Evolutionary conservation across 1,139 yeast species (phyloP).

Genomic region (Yamadazyma oceani): DNA sequence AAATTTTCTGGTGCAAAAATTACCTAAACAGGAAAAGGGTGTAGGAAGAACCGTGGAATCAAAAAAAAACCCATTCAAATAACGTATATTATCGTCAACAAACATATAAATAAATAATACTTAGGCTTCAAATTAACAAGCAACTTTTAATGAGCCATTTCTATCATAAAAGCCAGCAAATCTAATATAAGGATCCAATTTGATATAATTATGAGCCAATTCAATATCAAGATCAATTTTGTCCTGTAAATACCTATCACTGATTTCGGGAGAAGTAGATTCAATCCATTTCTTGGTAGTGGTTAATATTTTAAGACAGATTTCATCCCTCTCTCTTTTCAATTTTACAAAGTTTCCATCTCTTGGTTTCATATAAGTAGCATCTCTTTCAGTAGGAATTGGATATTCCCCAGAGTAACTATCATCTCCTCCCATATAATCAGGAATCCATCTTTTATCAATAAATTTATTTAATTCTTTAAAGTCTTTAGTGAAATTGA

Average conservation of each 20-base stretch:
- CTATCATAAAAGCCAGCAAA: slow-evolving; percentile 42
- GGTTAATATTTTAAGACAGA: slow-evolving; percentile 31
- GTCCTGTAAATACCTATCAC: slow-evolving; percentile 40
- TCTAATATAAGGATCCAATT: slow-evolving; percentile 43
- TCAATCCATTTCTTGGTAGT: slow-evolving; percentile 44
- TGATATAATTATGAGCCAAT: slow-evolving; percentile 34
- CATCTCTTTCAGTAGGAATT: slow-evolving; percentile 30
- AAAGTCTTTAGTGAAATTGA: slow-evolving; percentile 42
- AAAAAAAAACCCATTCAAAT: no score
- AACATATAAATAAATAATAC: not conserved
- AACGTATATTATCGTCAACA: slow-evolving; percentile 1
- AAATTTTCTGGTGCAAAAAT: no score
- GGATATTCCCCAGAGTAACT: slow-evolving; percentile 27
- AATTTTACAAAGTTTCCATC: slow-evolving; percentile 26
- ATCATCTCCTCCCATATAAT: slow-evolving; percentile 42
- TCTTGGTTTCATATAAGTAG: slow-evolving; percentile 28
- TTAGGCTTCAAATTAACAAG: slow-evolving; percentile 8
- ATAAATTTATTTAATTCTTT: slow-evolving; percentile 34
- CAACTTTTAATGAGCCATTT: slow-evolving; percentile 21
- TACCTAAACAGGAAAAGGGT: slow-evolving; percentile 5
- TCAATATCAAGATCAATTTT: slow-evolving; percentile 31
- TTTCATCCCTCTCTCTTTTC: slow-evolving; percentile 32
- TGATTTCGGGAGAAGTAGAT: slow-evolving; percentile 39
- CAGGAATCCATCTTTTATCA: slow-evolving; percentile 37
- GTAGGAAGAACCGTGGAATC: not conserved